Evolutionary conservation across 805 yeast genomes (phyloP).

Genomic region (Pichia exigua): DNA sequence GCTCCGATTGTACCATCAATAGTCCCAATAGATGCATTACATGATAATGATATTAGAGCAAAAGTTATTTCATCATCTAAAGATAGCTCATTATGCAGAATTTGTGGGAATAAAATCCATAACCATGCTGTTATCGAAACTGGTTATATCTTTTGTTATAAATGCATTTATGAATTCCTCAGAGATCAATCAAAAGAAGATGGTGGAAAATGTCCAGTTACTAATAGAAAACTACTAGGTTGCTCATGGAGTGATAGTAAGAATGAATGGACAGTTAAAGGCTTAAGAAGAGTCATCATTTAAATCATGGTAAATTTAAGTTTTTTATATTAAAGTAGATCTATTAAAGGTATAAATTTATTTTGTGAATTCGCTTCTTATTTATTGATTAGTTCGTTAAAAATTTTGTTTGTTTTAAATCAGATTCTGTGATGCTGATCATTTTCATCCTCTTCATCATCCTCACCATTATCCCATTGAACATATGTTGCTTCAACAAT

Average conservation of each 20-base stretch:
- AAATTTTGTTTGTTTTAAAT: too few species aligned
- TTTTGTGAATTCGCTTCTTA: not conserved
- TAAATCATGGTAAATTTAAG: slow-evolving; percentile 17
- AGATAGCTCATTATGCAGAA: slow-evolving; percentile 41
- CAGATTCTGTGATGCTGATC: slow-evolving; percentile 10
- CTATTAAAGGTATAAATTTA: not conserved
- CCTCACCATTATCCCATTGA: slow-evolving; percentile 79
- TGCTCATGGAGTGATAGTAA: slow-evolving; percentile 55
- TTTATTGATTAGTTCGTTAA: not conserved
- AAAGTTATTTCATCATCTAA: slow-evolving; percentile 24
- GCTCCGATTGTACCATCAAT: slow-evolving; percentile 5
- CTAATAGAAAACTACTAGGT: slow-evolving; percentile 63
- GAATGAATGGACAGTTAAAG: slow-evolving; percentile 65
- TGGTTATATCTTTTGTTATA: slow-evolving; percentile 83
- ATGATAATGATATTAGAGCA: slow-evolving; percentile 10
- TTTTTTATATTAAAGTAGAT: not conserved
- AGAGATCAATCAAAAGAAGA: slow-evolving; percentile 36
- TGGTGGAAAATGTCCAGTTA: slow-evolving; percentile 79
- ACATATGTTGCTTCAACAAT: slow-evolving; percentile 52
- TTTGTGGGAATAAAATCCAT: slow-evolving; percentile 56
- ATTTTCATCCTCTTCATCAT: slow-evolving; percentile 26
- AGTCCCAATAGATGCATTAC: slow-evolving; percentile 1
- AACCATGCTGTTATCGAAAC: slow-evolving; percentile 89
- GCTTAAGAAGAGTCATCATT: slow-evolving; percentile 66
- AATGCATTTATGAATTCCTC: slow-evolving; percentile 67